Evolutionary conservation across 345 rosid species (phyloP).

Genomic region (Raphanus raphanistrum): DNA sequence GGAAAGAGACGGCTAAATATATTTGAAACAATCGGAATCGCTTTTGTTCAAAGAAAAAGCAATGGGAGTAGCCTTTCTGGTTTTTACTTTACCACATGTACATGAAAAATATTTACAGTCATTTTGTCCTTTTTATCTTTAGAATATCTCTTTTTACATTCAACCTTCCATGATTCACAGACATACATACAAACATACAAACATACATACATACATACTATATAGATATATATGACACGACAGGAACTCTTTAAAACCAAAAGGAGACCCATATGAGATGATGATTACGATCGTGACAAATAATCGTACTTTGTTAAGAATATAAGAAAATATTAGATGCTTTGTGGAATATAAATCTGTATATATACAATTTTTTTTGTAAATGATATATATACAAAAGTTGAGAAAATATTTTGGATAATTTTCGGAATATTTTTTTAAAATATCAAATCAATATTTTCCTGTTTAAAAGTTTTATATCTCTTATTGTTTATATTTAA

Average conservation of each 20-base stretch:
- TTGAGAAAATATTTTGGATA: background rate
- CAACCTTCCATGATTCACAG: constrained; percentile 23
- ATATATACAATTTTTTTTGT: background rate
- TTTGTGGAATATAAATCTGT: background rate
- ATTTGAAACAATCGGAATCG: no score
- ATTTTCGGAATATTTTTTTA: background rate
- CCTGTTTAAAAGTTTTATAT: background rate
- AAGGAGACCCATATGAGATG: constrained; percentile 34
- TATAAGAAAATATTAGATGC: constrained; percentile 9
- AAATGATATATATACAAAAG: background rate
- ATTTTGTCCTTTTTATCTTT: constrained; percentile 34
- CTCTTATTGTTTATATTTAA: background rate
- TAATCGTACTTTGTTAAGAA: constrained; percentile 8
- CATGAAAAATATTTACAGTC: constrained; percentile 37
- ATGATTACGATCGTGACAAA: constrained; percentile 40
- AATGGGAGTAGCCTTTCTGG: no score
- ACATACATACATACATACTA: background rate
- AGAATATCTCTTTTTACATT: constrained; percentile 37
- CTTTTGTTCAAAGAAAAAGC: no score
- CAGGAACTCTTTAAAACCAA: constrained; percentile 23
- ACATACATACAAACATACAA: constrained; percentile 10
- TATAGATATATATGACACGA: constrained; percentile 12
- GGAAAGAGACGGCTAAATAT: no score
- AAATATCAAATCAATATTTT: background rate
- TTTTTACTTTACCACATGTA: constrained; percentile 23